Conservation (phyloP, 768 basidiomycete species). For the Phaeotremella fagi region DNA sequence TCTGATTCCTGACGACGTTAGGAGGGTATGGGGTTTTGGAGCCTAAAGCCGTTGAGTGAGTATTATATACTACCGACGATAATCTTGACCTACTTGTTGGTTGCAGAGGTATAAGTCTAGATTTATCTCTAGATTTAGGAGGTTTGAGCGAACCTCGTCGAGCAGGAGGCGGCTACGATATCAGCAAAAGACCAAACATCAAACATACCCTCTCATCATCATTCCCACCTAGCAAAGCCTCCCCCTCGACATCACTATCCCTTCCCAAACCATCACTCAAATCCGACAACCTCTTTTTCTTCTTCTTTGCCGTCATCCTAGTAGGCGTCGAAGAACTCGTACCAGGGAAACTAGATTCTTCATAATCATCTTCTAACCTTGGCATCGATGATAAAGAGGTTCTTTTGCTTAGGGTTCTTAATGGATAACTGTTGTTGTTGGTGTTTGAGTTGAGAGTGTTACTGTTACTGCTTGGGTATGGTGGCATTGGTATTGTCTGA, state of each 20-base stretch:
- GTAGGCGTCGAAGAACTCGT: background rate
- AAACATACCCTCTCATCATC: too few species aligned
- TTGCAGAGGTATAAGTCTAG: conserved; percentile 34
- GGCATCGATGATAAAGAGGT: background rate
- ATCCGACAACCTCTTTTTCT: conserved; percentile 37
- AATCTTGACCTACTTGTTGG: conserved; percentile 13
- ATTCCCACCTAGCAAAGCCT: conserved; percentile 21
- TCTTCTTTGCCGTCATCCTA: conserved; percentile 9
- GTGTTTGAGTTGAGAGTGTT: too few species aligned
- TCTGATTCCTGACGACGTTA: conserved; percentile 94
- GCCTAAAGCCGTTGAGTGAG: too few species aligned
- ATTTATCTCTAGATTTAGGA: conserved; percentile 26
- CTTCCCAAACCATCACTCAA: conserved; percentile 5
- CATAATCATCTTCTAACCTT: background rate
- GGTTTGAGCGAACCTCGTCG: background rate
- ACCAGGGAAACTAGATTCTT: background rate
- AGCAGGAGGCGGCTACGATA: background rate
- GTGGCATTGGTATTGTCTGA: too few species aligned
- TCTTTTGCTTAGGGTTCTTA: background rate
- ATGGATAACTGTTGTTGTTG: background rate
- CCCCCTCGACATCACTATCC: conserved; percentile 21
- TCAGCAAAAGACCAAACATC: too few species aligned
- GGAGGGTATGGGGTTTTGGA: conserved; percentile 54
- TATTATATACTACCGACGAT: background rate
- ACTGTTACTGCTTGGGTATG: too few species aligned